Base-by-base conservation (phyloP, 495 filamentous ascomycete genomes). In the Hyaloscypha finlandica region DNA sequence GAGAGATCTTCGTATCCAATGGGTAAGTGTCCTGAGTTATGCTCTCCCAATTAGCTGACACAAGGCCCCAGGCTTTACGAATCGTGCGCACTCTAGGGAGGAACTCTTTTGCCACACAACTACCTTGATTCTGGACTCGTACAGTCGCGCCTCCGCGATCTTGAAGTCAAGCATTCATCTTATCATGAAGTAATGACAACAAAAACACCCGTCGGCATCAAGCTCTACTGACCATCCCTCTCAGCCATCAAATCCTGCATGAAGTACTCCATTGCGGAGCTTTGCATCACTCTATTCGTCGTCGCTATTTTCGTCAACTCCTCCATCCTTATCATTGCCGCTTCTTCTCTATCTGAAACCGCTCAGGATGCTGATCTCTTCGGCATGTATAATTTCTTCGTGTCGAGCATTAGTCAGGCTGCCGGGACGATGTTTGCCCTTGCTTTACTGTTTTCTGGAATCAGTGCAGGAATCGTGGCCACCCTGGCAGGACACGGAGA, bases 31-130 rank as follows among this genome's bases (percentile, higher is more conserved):
- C 8, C n/a, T 25, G 32, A 8, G 54, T 29, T 19, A 8, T 14
- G 57, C 35, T 29, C 25, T 32, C 2, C 20, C 45, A 29, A 9
- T 12, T 45, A 56, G 37, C n/a, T 57, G 11, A 37, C 16, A 48
- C n/a, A 30, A 30, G n/a, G 45, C 35, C 37, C 68, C 66, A 90
- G 90, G 22, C 77, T 97, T 12, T 96, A 93, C 78, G 89, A 93
- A 76, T 89, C 91, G 60, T 96, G 93, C 73, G 93, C 91, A 64
- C 96, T 97, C 68, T 83, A 96, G 12, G 93, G 93, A 32, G 93
- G 92, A 14, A 97, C 92, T 1, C 91, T 97, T 25, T 96, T 97
- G 93, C 93, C 93, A 3, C 93, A 97, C 77, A 91, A 88, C 35
- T 96, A 92, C 71, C 84, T 97, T 8, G 93, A 93, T 22, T 93